These are phyloP conservation scores for Trichosporon asahii DNA, from an alignment of 1,284 basidiomycete species.

Conservation along the genomic window DNA sequence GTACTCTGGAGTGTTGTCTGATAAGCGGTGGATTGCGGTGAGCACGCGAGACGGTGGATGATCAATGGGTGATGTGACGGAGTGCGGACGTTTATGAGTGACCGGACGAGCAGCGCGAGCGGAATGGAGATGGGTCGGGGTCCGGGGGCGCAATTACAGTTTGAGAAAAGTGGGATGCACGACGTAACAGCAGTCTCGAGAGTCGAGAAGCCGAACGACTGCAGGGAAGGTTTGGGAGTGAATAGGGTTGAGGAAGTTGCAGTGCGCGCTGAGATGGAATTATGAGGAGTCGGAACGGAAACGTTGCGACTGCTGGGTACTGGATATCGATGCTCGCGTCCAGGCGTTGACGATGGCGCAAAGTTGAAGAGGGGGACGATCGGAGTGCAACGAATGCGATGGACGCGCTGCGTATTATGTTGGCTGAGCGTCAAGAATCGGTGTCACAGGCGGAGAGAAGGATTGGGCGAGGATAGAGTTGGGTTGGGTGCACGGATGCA, in stretches of 20 bases:
- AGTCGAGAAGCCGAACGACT: background rate
- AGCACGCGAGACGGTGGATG: slow-evolving; percentile 1
- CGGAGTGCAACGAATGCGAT: background rate
- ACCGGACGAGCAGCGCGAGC: background rate
- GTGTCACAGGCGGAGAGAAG: background rate
- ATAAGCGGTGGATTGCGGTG: slow-evolving; percentile 1
- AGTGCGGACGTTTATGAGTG: background rate
- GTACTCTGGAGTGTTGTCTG: background rate
- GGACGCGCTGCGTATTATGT: background rate
- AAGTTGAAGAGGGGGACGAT: background rate
- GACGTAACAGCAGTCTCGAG: background rate
- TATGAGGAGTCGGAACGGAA: background rate
- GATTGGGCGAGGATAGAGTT: background rate
- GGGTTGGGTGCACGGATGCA: background rate
- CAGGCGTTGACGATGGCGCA: background rate
- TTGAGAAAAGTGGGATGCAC: background rate
- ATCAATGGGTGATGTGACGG: background rate
- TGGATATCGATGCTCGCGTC: background rate
- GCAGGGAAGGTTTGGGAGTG: background rate
- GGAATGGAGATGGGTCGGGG: background rate
- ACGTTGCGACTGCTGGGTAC: background rate
- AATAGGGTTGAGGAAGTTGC: background rate
- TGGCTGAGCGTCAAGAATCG: background rate
- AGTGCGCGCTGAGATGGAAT: slow-evolving; percentile 2
- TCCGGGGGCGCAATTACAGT: background rate